Evolutionary conservation across 2,329 filamentous ascomycete species (phyloP).

Genomic region (Xylaria hypoxylon): DNA sequence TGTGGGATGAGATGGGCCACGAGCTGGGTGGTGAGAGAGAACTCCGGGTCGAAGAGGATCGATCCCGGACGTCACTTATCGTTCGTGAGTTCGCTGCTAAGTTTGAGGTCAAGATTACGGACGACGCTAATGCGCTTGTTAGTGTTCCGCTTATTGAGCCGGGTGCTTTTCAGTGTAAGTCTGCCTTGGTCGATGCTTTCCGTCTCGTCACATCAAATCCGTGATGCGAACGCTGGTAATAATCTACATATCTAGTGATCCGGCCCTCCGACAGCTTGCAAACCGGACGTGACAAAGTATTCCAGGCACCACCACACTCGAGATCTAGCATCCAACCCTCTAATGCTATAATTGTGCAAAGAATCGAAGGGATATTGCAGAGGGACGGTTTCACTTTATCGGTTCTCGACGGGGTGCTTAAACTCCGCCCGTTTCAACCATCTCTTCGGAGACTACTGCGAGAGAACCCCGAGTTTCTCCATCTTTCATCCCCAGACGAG

Average conservation of each 20-base stretch:
- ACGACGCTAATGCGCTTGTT: background rate
- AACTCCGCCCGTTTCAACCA: no score
- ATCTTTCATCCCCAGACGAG: background rate
- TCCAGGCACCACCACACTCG: no score
- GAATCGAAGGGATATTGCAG: no score
- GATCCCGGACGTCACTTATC: constrained; percentile 10
- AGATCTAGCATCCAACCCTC: no score
- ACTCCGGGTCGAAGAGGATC: background rate
- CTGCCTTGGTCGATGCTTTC: no score
- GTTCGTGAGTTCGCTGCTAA: background rate
- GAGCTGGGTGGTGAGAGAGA: background rate
- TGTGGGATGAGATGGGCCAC: background rate
- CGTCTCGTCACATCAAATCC: no score
- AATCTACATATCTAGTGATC: background rate
- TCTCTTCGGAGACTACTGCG: no score
- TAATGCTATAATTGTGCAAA: no score
- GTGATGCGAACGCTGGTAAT: background rate
- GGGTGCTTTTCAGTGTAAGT: constrained; percentile 5
- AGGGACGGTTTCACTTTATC: no score
- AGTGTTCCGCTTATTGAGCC: background rate
- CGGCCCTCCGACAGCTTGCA: background rate
- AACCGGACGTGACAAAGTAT: no score
- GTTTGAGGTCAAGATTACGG: background rate
- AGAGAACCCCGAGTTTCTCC: no score
- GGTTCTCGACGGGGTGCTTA: no score